phyloP scores from a whole-genome alignment of 768 basidiomycete species.

The Boletus reticulatus region DNA sequence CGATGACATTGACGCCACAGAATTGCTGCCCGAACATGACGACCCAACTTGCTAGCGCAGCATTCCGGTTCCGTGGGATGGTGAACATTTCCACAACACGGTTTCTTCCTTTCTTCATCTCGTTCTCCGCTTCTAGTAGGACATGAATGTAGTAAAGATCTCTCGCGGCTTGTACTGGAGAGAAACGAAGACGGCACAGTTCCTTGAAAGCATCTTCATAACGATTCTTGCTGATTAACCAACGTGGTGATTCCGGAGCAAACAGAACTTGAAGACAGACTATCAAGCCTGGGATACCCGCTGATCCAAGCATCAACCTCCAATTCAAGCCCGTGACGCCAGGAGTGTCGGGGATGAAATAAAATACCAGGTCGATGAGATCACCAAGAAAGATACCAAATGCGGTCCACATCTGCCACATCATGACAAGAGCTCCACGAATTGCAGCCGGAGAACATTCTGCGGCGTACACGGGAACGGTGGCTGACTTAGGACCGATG shows the following conservation, averaged over 20 bases:
- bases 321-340: conserved; percentile 62
- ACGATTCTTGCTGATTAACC: conserved; percentile 79
- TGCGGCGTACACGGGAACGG: conserved; percentile 64
- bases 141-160: conserved; percentile 80
- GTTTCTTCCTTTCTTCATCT: conserved; percentile 51
- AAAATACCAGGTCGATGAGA: conserved; percentile 62
- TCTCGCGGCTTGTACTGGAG: conserved; percentile 73
- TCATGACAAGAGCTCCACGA: conserved; percentile 89
- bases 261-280: conserved; percentile 46
- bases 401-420: conserved; percentile 90
- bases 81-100: conserved; percentile 70
- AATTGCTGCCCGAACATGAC: conserved; percentile 86
- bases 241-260: conserved; percentile 74
- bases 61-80: conserved; percentile 70
- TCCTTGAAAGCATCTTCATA: conserved; percentile 66
- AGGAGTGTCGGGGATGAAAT: conserved; percentile 45
- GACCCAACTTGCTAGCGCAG: conserved; percentile 54
- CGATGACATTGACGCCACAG: conserved; percentile 75
- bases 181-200: conserved; percentile 65
- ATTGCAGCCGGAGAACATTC: conserved; percentile 81
- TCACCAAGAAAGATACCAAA: conserved; percentile 82
- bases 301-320: too few species aligned
- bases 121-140: conserved; percentile 63
- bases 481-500: conserved; percentile 54
- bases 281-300: conserved; percentile 24